Percentiles rank a stretch among this genome's conserved stretches.
These are phyloP conservation scores for Penstemon newberryi DNA, from an alignment of 257 asterid species.

Conservation along the genomic window DNA sequence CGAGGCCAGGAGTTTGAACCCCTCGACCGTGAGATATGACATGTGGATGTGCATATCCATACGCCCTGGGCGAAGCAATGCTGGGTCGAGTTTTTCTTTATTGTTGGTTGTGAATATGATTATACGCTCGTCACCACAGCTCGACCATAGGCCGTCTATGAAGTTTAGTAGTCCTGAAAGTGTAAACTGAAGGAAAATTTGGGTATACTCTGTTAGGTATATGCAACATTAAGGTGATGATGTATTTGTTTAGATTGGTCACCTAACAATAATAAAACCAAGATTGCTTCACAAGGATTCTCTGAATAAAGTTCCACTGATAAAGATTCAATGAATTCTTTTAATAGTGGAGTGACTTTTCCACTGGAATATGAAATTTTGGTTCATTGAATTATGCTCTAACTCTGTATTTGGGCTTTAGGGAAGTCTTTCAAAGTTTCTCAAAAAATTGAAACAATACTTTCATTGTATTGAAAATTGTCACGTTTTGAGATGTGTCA, in stretches of 20 bases:
- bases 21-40: conserved; percentile 63
- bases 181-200: conserved; percentile 43
- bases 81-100: conserved; percentile 73
- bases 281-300: neutral
- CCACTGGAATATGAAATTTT: conserved; percentile 3
- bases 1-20: conserved; percentile 51
- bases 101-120: conserved; percentile 73
- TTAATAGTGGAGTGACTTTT: neutral
- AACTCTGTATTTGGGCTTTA: neutral
- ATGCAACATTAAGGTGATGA: neutral
- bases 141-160: conserved; percentile 86
- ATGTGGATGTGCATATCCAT: conserved; percentile 84
- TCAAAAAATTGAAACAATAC: too few species aligned
- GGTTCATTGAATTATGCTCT: conserved; percentile 3
- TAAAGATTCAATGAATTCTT: neutral
- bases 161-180: conserved; percentile 71
- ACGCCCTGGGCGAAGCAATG: conserved; percentile 77
- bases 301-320: neutral
- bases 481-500: too few species aligned
- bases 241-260: neutral
- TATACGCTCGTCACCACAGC: conserved; percentile 76
- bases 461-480: too few species aligned
- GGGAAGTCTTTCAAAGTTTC: too few species aligned
- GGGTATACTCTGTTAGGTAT: neutral
- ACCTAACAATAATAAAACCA: neutral